A percentile compares a stretch with the other conserved stretches of the same genome.
These are phyloP conservation scores for Picochlorum sp. DNA, from an alignment of 139 green algal genomes.

Conservation along the genomic window DNA sequence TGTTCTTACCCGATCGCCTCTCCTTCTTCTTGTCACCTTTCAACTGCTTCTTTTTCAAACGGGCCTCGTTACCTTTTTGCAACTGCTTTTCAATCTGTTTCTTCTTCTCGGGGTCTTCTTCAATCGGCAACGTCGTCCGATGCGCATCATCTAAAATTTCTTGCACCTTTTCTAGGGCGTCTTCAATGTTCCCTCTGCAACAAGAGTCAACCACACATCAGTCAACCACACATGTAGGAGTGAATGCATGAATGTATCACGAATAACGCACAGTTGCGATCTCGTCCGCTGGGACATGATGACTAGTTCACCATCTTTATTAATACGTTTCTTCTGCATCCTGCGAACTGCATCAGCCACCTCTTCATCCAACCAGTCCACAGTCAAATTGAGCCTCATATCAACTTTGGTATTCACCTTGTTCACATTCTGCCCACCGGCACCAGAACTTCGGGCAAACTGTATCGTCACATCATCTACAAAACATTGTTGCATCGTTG, in stretches of 20 bases:
- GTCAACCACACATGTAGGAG: not conserved
- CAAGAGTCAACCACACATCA: slow-evolving; percentile 18
- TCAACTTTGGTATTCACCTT: slow-evolving; percentile 97
- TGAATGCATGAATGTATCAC: not conserved
- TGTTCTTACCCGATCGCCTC: slow-evolving; percentile 43
- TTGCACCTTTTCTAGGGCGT: slow-evolving; percentile 84
- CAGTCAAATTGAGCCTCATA: slow-evolving; percentile 75
- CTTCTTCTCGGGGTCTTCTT: slow-evolving; percentile 69
- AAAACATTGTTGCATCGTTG: not conserved
- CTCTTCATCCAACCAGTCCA: slow-evolving; percentile 70
- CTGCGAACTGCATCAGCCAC: slow-evolving; percentile 58
- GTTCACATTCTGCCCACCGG: slow-evolving; percentile 93
- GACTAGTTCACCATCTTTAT: slow-evolving; percentile 84
- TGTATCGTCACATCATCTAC: slow-evolving; percentile 83
- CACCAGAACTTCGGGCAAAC: slow-evolving; percentile 79
- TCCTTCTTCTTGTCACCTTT: slow-evolving; percentile 70
- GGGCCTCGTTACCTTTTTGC: slow-evolving; percentile 63
- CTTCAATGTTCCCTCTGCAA: slow-evolving; percentile 78
- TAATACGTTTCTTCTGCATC: slow-evolving; percentile 86
- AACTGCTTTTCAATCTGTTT: slow-evolving; percentile 65
- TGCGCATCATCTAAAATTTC: slow-evolving; percentile 70
- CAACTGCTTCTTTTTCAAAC: slow-evolving; percentile 69
- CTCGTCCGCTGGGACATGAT: slow-evolving; percentile 72
- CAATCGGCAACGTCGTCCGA: slow-evolving; percentile 56
- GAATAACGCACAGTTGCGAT: slow-evolving; percentile 51